Evolutionary conservation across 2,329 filamentous ascomycete species (phyloP).

Genomic region (Domatiomyces globalis): DNA sequence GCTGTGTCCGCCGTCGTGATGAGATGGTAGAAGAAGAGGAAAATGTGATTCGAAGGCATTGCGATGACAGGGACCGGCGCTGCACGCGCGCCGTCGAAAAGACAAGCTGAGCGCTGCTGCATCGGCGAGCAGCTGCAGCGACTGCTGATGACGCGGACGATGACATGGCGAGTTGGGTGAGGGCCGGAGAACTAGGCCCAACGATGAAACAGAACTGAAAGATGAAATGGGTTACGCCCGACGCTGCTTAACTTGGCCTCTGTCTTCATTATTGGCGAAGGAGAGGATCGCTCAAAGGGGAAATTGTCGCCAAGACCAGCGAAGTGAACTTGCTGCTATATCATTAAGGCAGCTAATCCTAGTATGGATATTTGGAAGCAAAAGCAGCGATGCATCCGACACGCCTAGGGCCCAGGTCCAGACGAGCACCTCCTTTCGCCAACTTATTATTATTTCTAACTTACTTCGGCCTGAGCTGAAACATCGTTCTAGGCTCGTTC

Average conservation of each 20-base stretch:
- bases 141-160: not conserved
- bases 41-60: constrained; percentile 28
- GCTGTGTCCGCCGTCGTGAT: constrained; percentile 21
- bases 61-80: constrained; percentile 15
- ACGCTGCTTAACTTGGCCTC: too few species aligned
- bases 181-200: not conserved
- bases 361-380: too few species aligned
- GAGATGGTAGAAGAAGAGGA: constrained; percentile 25
- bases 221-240: not conserved
- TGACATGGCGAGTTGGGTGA: not conserved
- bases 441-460: too few species aligned
- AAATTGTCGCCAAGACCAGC: not conserved
- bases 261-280: not conserved
- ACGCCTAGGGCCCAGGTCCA: too few species aligned
- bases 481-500: too few species aligned
- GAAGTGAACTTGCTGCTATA: too few species aligned
- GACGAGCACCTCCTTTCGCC: too few species aligned
- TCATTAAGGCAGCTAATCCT: too few species aligned
- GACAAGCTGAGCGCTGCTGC: not conserved
- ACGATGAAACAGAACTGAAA: not conserved
- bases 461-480: too few species aligned
- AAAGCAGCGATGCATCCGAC: too few species aligned
- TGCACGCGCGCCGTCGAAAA: not conserved
- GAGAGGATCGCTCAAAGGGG: not conserved
- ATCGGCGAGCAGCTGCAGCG: not conserved